Evolutionary conservation across 495 filamentous ascomycete genomes (phyloP), one percentile per base, ranked within the genome.

Genomic region (Annulohypoxylon maeteangense): DNA sequence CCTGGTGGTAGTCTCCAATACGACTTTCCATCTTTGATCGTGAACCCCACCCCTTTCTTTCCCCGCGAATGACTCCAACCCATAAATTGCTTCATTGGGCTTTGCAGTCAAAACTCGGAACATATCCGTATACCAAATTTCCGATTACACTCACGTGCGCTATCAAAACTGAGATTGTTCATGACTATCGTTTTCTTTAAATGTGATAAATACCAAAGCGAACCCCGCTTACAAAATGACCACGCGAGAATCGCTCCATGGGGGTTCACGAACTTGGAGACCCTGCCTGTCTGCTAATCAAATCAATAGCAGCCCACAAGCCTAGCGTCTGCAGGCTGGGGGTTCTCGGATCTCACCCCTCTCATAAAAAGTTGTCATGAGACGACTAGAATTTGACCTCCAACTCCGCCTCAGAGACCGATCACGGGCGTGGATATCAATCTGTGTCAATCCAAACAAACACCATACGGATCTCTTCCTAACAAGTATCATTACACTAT

Each of bases 1-100:
- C 70, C 70, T 68, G 47, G 55, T 62, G 47, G 60, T 65, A 65
- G 42, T 62, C 38, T 31, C 54, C 55, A 68, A 65, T 72, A 51
- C 65, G 31, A 72, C 70, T 55, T 72, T 68, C 70, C 59, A 45
- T 67, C n/a, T 53, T 58, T 12, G 64, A 55, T 40, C 20, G 45
- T 16, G 34, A 53, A 59, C 22, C 56, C 57, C 57, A 59, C 22
- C 56, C 57, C 57, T 34, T 42, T 31, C 16, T 44, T 51, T 62
- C 62, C 63, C 69, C 63, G 59, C 63, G 69, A 63, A 62, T 58
- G 31, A 20, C 25, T 62, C 69, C 42, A 25, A 58, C 31, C 34
- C 45, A 16, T 18, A 53, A 44, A 48, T 22, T 32, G 63, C 18
- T 63, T 67, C 27, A 64, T 55, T 55, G 60, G 65, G 16, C 5